Evolutionary conservation across 1,139 yeast species (phyloP).

Genomic region (Debaryomyces coudertii): DNA sequence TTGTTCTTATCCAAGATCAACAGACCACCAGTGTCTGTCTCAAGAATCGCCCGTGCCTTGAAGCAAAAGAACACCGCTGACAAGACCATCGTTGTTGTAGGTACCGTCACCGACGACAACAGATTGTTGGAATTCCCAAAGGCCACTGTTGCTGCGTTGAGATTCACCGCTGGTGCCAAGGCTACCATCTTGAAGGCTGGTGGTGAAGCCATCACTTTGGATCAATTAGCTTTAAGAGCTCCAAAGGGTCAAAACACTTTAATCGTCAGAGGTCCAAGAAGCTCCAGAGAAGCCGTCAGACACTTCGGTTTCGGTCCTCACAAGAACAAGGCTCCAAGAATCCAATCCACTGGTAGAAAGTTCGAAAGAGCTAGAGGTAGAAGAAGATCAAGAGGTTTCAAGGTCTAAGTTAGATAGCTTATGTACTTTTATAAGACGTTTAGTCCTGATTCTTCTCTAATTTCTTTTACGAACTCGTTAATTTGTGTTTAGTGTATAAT

Average conservation of each 20-base stretch:
- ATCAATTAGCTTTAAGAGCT: constrained; percentile 98
- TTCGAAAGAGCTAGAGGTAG: constrained; percentile 99
- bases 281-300: constrained; percentile 98
- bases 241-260: constrained; percentile 99
- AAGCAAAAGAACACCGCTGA: constrained; percentile 81
- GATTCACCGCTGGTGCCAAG: constrained; percentile 99
- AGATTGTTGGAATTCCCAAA: constrained; percentile 94
- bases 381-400: constrained; percentile 99
- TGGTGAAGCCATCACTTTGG: constrained; percentile 99
- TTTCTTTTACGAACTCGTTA: constrained; percentile 16
- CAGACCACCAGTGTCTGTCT: constrained; percentile 99
- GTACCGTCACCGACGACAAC: constrained; percentile 98
- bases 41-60: constrained; percentile 87
- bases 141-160: constrained; percentile 97
- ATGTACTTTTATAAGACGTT: constrained; percentile 9
- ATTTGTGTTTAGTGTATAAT: constrained; percentile 23
- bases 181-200: constrained; percentile 98
- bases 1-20: constrained; percentile 97
- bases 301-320: constrained; percentile 99
- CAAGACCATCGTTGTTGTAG: constrained; percentile 97
- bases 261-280: constrained; percentile 98
- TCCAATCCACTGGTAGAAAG: constrained; percentile 96
- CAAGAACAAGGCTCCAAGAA: constrained; percentile 99
- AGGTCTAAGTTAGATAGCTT: constrained; percentile 71
- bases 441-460: constrained; percentile 14